phyloP scores from a whole-genome alignment of 2,329 filamentous ascomycete species.

The Aspergillus quadricinctus region DNA sequence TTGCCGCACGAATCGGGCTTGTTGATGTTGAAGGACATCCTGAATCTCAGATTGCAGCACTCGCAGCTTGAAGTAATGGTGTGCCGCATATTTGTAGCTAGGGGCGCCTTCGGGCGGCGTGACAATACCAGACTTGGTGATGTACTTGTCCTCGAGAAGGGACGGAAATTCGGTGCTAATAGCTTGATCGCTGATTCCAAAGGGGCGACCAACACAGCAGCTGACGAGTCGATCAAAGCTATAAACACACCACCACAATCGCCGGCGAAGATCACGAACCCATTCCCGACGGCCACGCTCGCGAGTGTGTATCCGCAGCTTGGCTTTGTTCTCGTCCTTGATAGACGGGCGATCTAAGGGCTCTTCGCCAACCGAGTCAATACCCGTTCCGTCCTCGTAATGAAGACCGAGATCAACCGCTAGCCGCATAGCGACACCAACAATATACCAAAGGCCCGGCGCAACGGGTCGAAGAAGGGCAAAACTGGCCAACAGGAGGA shows the following conservation, averaged over 20 bases:
- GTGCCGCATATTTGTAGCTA: conserved; percentile 84
- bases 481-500: conserved; percentile 84
- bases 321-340: conserved; percentile 21
- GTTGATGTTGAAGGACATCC: conserved; percentile 88
- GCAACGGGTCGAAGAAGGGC: conserved; percentile 86
- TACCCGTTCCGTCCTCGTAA: conserved; percentile 77
- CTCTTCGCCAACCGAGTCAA: conserved; percentile 47
- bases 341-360: conserved; percentile 14
- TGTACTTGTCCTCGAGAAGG: conserved; percentile 79
- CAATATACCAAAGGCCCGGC: conserved; percentile 94
- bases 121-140: conserved; percentile 72
- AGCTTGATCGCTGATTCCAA: conserved; percentile 92
- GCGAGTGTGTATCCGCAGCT: conserved; percentile 44
- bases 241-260: conserved; percentile 97
- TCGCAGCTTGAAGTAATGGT: conserved; percentile 87
- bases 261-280: conserved; percentile 76
- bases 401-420: conserved; percentile 90
- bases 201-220: conserved; percentile 86
- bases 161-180: conserved; percentile 95
- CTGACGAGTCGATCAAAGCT: conserved; percentile 92
- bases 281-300: conserved; percentile 71
- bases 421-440: conserved; percentile 84
- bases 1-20: conserved; percentile 72
- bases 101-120: conserved; percentile 59
- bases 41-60: conserved; percentile 91